These are phyloP conservation scores for Funneliformis mosseae DNA, from an alignment of 192 early-diverging fungal genomes.

Conservation along the genomic window DNA sequence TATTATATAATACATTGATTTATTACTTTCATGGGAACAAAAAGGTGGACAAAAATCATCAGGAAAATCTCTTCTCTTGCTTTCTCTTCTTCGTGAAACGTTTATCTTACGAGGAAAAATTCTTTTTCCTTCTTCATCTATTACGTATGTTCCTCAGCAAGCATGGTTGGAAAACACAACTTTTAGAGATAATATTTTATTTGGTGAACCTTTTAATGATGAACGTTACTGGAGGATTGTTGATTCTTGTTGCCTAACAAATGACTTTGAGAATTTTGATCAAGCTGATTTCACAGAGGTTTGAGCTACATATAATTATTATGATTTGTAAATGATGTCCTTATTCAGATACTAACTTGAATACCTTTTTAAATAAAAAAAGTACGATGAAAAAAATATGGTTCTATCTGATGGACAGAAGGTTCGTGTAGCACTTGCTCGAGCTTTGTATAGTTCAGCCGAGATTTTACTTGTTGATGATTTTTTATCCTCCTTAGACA, in stretches of 20 bases:
- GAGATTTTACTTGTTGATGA: constrained; percentile 81
- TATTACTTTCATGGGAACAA: background rate
- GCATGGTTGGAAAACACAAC: constrained; percentile 70
- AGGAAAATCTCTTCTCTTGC: constrained; percentile 83
- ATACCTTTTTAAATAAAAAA: background rate
- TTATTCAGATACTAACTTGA: background rate
- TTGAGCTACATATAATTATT: background rate
- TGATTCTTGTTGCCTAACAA: constrained; percentile 59
- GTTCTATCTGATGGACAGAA: constrained; percentile 91
- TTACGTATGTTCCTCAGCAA: constrained; percentile 79
- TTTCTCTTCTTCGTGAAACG: constrained; percentile 75
- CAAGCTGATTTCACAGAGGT: constrained; percentile 63
- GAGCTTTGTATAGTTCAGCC: constrained; percentile 81
- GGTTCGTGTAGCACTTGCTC: constrained; percentile 81
- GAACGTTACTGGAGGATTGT: constrained; percentile 59
- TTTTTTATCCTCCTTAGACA: constrained; percentile 89
- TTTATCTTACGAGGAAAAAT: constrained; percentile 44
- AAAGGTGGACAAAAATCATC: constrained; percentile 77
- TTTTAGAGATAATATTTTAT: constrained; percentile 73
- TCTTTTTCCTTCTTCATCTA: constrained; percentile 47
- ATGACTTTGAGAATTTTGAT: constrained; percentile 59
- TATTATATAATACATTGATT: background rate
- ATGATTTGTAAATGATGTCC: background rate
- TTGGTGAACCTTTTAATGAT: constrained; percentile 56
- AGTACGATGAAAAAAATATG: constrained; percentile 79